Conservation (phyloP, 2,329 filamentous ascomycete genomes). For the Xylariaceae sp. region DNA sequence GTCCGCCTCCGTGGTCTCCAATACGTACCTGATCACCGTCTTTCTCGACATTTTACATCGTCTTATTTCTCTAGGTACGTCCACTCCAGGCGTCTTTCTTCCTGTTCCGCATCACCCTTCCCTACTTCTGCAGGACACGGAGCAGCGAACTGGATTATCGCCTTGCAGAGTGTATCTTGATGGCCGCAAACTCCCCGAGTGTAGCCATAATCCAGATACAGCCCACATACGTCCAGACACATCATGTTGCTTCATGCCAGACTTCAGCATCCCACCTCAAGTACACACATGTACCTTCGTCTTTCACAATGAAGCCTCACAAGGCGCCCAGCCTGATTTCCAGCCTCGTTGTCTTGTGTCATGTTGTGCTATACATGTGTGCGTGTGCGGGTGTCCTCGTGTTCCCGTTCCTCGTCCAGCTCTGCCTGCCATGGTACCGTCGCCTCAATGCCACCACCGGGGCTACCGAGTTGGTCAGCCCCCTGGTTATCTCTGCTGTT, state of each 20-base stretch:
- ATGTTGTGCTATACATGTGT: neutral
- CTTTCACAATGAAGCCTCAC: neutral
- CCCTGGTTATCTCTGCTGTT: neutral
- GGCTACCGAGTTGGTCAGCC: neutral
- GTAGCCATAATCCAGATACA: neutral
- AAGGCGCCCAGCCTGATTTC: neutral
- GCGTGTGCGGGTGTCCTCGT: constrained; percentile 2
- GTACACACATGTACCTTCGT: neutral
- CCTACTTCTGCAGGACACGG: neutral
- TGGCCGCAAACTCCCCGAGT: too few relatives aligned
- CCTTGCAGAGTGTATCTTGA: neutral
- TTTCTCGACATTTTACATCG: too few relatives aligned
- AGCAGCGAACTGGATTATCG: neutral
- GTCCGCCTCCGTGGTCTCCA: too few relatives aligned
- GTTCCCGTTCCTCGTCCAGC: constrained; percentile 9
- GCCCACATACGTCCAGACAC: neutral
- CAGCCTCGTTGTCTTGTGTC: neutral
- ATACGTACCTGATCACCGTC: too few relatives aligned
- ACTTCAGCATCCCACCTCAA: neutral
- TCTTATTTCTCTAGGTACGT: too few relatives aligned
- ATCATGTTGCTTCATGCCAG: neutral
- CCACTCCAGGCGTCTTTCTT: neutral
- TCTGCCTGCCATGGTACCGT: constrained; percentile 6
- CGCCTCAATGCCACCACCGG: neutral
- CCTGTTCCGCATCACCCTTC: neutral